phyloP scores from a whole-genome alignment of 257 asterid genomes.

The Ligustrum vulgare region DNA sequence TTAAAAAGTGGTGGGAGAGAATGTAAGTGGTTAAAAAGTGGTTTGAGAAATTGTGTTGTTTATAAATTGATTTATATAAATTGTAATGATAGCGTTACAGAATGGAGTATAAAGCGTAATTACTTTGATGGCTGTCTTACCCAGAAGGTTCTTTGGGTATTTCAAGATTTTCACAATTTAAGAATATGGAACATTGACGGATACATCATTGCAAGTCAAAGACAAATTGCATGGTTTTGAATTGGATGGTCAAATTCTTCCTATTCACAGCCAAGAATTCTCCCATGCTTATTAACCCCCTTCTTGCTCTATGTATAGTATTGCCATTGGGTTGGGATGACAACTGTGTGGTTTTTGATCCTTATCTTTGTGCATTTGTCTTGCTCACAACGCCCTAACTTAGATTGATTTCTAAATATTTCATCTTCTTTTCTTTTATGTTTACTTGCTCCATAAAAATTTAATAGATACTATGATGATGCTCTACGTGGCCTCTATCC shows the following conservation, averaged over 20 bases:
- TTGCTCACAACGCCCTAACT: neutral
- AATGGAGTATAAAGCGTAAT: neutral
- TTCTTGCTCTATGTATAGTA: neutral
- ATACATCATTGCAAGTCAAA: neutral
- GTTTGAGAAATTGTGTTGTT: no score
- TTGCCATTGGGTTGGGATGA: neutral
- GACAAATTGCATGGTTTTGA: constrained; percentile 1
- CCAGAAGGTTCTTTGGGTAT: neutral
- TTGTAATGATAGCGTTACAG: no score
- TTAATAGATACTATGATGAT: constrained; percentile 65
- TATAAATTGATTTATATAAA: no score
- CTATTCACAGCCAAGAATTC: constrained; percentile 3
- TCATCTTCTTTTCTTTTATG: constrained; percentile 5
- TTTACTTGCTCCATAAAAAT: constrained; percentile 26
- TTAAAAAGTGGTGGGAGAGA: no score
- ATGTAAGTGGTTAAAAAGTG: no score
- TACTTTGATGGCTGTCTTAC: neutral
- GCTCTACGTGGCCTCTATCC: constrained; percentile 72
- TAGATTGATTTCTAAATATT: neutral
- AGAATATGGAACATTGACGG: neutral
- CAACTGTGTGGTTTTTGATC: neutral
- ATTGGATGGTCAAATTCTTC: constrained; percentile 11
- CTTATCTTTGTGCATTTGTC: neutral
- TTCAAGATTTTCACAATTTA: neutral
- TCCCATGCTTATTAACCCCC: neutral